Evolutionary conservation across 345 rosid species (phyloP).

Genomic region (Eucalyptus microcorys): DNA sequence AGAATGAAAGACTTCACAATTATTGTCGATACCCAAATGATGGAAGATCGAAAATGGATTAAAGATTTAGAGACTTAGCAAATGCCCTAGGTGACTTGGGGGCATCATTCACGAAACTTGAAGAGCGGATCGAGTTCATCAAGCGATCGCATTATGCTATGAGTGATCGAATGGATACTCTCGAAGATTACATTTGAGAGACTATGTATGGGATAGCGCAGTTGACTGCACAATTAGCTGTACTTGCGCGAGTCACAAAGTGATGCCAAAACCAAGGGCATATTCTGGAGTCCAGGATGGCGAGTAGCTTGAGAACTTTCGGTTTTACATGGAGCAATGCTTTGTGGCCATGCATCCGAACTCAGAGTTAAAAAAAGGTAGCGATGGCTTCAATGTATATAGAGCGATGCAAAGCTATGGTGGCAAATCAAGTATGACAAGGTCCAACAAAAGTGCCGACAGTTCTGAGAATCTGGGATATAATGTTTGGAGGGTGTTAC

Average conservation of each 20-base stretch:
- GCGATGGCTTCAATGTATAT: no score
- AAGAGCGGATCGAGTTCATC: fast-evolving
- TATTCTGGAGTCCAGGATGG: neutral
- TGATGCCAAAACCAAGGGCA: neutral
- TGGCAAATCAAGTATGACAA: neutral
- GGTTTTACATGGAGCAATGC: no score
- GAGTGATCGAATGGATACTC: neutral
- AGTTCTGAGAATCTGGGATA: neutral
- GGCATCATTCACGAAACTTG: neutral
- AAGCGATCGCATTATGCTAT: neutral
- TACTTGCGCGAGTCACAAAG: fast-evolving
- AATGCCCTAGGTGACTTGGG: neutral
- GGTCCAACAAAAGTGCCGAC: neutral
- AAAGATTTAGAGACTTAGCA: fast-evolving
- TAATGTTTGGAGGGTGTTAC: neutral
- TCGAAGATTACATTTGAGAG: fast-evolving
- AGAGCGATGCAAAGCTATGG: no score
- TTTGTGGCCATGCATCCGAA: no score
- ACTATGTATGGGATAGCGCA: fast-evolving
- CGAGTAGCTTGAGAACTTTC: no score
- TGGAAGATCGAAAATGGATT: neutral
- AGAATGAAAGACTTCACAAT: neutral
- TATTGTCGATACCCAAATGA: neutral
- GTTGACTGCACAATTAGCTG: fast-evolving
- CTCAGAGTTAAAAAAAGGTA: fast-evolving